Base-by-base conservation (phyloP, 1,139 yeast species). In the Nakaseomyces uthaithaninus region DNA sequence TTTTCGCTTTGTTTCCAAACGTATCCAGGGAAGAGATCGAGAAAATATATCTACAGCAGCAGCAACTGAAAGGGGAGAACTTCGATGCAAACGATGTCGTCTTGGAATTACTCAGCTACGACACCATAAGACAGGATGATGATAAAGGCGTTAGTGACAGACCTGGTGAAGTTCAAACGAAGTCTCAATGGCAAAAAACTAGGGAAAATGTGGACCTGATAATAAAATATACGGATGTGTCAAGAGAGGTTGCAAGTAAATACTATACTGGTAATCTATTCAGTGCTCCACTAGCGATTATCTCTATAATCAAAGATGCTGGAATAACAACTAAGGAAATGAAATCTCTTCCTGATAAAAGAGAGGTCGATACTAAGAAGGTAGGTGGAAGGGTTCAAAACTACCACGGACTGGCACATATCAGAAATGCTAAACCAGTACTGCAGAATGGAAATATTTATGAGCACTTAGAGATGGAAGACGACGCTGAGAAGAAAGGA, bases 301-400 rank as follows among this genome's bases (percentile, higher is more conserved):
- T 31, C 10, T 12, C 25, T 9, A 31, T 31, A 4, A 31, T 31
- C 10, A 31, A 20, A n/a, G 35, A 31, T 31, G 6, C 11, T 11
- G 14, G n/a, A 5, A n/a, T n/a, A n/a, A n/a, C n/a, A n/a, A n/a
- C n/a, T n/a, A n/a, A n/a, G n/a, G n/a, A n/a, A n/a, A n/a, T n/a
- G n/a, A n/a, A n/a, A n/a, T n/a, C n/a, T n/a, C n/a, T n/a, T n/a
- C 16, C 6, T 15, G 5, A 14, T 11, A 14, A 28, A 11, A 11
- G 11, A 4, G 16, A 16, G 9, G 18, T 22, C 20, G 4, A 16
- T 17, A 17, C 33, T 12, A 2, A 17, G 12, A 17, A 28, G 22
- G 3, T 28, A 12, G 35, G 24, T n/a, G 38, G 53, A 9, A 42
- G 49, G 34, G 57, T 53, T 2, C 57, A 53, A 30, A 38, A 49